Evolutionary conservation across 768 basidiomycete species (phyloP).

Genomic region (Pleurotus pulmonarius): DNA sequence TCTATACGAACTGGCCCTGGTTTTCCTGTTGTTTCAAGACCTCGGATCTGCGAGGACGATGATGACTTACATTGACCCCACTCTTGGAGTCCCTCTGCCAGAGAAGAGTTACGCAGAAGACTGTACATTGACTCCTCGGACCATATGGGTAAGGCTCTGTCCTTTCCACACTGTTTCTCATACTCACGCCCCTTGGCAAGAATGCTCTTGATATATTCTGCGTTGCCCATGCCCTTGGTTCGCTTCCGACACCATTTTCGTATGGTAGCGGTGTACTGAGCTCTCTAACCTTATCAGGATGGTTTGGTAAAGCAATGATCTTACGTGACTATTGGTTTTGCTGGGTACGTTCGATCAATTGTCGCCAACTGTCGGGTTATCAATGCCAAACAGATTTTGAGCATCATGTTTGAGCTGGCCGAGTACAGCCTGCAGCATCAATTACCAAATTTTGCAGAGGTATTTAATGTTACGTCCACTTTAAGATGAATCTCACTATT

Average conservation of each 20-base stretch:
- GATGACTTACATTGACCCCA: slow-evolving; percentile 77
- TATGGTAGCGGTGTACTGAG: not conserved
- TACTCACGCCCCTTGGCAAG: slow-evolving; percentile 27
- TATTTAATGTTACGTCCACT: slow-evolving; percentile 24
- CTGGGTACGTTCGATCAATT: slow-evolving; percentile 53
- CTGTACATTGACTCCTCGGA: slow-evolving; percentile 58
- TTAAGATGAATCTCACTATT: slow-evolving; percentile 12
- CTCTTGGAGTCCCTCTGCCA: slow-evolving; percentile 66
- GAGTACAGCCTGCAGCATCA: slow-evolving; percentile 89
- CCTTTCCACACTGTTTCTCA: slow-evolving; percentile 2
- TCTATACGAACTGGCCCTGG: slow-evolving; percentile 77
- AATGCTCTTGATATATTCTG: slow-evolving; percentile 86
- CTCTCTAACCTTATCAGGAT: slow-evolving; percentile 28
- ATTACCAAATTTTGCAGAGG: slow-evolving; percentile 85
- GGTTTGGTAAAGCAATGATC: slow-evolving; percentile 91
- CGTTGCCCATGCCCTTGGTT: slow-evolving; percentile 69
- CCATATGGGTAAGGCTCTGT: slow-evolving; percentile 57
- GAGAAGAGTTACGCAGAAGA: slow-evolving; percentile 88
- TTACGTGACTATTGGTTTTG: slow-evolving; percentile 93
- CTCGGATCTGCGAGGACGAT: slow-evolving; percentile 69
- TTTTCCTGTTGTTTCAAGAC: slow-evolving; percentile 86
- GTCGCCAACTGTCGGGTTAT: slow-evolving; percentile 5
- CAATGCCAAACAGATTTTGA: slow-evolving; percentile 59
- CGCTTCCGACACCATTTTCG: not conserved
- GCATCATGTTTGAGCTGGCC: slow-evolving; percentile 84